These are phyloP conservation scores for Fusarium veterinarium DNA, from an alignment of 2,329 filamentous ascomycete species.

Conservation along the genomic window DNA sequence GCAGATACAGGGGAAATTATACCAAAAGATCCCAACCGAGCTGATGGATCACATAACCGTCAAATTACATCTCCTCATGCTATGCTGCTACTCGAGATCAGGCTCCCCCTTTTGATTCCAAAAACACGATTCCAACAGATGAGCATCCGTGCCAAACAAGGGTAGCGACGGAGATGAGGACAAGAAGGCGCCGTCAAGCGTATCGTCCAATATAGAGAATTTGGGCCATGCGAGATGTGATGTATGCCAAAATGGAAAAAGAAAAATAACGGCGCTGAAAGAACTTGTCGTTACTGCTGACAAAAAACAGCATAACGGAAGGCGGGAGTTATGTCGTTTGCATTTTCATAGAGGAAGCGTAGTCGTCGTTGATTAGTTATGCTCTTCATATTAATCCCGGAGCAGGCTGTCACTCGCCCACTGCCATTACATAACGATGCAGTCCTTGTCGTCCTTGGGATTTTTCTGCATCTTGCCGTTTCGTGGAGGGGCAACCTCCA, in stretches of 20 bases:
- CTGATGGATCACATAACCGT: neutral
- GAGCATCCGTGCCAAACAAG: conserved; percentile 12
- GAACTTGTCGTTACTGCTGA: conserved; percentile 6
- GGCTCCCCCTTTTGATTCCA: conserved; percentile 15
- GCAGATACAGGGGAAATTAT: neutral
- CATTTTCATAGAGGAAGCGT: conserved; percentile 3
- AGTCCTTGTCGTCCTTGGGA: conserved; percentile 65
- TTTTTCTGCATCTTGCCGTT: conserved; percentile 64
- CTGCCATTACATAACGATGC: conserved; percentile 63
- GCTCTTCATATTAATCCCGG: conserved; percentile 20
- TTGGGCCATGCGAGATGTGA: conserved; percentile 24
- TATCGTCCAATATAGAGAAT: conserved; percentile 16
- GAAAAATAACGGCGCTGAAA: conserved; percentile 10
- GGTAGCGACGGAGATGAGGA: conserved; percentile 17
- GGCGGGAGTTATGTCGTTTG: conserved; percentile 2
- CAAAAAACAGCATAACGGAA: neutral
- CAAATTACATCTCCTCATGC: conserved; percentile 16
- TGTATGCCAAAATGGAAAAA: conserved; percentile 35
- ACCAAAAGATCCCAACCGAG: neutral
- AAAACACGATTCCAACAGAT: conserved; percentile 19
- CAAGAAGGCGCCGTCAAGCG: conserved; percentile 18
- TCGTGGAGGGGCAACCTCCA: conserved; percentile 66
- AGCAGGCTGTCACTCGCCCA: conserved; percentile 3
- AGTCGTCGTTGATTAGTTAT: conserved; percentile 40
- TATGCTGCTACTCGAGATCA: conserved; percentile 5